These are phyloP conservation scores for Trichoderma atroviride DNA, from an alignment of 2,329 filamentous ascomycete species.

Conservation along the genomic window DNA sequence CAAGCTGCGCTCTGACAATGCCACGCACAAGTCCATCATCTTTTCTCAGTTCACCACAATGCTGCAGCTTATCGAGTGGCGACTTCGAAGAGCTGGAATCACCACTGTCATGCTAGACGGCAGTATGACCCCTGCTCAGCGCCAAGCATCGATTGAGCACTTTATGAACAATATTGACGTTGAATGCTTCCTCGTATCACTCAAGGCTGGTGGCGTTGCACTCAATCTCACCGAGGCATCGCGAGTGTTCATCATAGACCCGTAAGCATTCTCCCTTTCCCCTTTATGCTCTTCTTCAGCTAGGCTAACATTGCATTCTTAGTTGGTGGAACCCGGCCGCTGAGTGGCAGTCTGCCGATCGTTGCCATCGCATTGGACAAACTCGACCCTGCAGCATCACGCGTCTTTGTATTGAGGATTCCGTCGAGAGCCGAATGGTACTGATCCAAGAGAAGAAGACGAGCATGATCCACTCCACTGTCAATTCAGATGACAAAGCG, in stretches of 20 bases:
- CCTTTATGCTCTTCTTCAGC: background rate
- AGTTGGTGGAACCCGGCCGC: slow-evolving; percentile 99
- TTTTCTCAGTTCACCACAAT: slow-evolving; percentile 98
- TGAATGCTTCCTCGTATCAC: slow-evolving; percentile 92
- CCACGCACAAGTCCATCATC: slow-evolving; percentile 94
- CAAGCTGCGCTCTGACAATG: slow-evolving; percentile 86
- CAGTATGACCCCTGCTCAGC: slow-evolving; percentile 92
- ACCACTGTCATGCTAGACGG: slow-evolving; percentile 98
- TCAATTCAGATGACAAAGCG: slow-evolving; percentile 87
- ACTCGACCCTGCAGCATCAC: slow-evolving; percentile 92
- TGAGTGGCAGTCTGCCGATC: slow-evolving; percentile 96
- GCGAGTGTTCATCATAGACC: slow-evolving; percentile 93
- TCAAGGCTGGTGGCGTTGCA: slow-evolving; percentile 95
- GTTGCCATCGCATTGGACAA: slow-evolving; percentile 93
- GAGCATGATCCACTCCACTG: slow-evolving; percentile 95
- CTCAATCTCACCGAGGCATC: slow-evolving; percentile 95
- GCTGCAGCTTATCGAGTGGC: slow-evolving; percentile 96
- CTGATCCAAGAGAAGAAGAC: slow-evolving; percentile 98
- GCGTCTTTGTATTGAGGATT: slow-evolving; percentile 93
- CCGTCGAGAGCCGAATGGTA: slow-evolving; percentile 94
- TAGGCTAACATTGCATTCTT: slow-evolving; percentile 15
- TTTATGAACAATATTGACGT: slow-evolving; percentile 96
- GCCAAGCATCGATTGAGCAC: slow-evolving; percentile 90
- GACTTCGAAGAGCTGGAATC: slow-evolving; percentile 92
- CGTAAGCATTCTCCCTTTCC: slow-evolving; percentile 56